phyloP scores from a whole-genome alignment of 345 rosid species.

The Acer yangbiense region DNA sequence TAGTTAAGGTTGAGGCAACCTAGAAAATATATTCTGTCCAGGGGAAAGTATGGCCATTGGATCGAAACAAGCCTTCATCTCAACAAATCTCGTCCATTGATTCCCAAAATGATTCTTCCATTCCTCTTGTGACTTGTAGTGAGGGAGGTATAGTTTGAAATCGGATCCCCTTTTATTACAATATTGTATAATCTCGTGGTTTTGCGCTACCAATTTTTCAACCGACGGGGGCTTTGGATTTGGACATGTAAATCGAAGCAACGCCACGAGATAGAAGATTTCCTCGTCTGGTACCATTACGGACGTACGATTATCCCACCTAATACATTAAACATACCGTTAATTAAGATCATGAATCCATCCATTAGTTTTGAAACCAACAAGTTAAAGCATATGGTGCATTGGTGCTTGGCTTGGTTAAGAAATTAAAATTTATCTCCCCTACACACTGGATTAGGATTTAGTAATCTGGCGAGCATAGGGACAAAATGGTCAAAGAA shows the following conservation, averaged over 20 bases:
- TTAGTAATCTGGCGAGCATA: not conserved
- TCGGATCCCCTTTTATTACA: conserved; percentile 60
- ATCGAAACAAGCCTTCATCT: conserved; percentile 71
- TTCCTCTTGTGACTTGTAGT: conserved; percentile 69
- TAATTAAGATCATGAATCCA: too few relatives aligned
- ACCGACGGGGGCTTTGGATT: conserved; percentile 36
- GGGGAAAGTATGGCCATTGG: conserved; percentile 90
- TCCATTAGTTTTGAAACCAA: too few relatives aligned
- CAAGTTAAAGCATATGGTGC: too few relatives aligned
- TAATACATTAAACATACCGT: conserved; percentile 12
- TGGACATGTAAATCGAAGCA: conserved; percentile 65
- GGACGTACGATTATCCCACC: conserved; percentile 79
- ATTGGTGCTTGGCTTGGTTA: too few relatives aligned
- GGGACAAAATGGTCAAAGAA: conserved; percentile 23
- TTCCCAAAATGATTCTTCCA: conserved; percentile 87
- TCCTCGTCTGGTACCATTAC: conserved; percentile 75
- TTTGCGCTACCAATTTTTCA: conserved; percentile 60
- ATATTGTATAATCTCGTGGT: conserved; percentile 56
- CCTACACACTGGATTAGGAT: too few relatives aligned
- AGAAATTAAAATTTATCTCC: too few relatives aligned
- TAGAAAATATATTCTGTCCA: conserved; percentile 78
- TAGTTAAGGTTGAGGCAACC: conserved; percentile 32
- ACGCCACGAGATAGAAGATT: conserved; percentile 81
- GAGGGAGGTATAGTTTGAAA: conserved; percentile 86
- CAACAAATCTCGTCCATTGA: conserved; percentile 68